Percentiles rank a stretch among this genome's conserved stretches.
phyloP scores from a whole-genome alignment of 1,284 basidiomycete species.

The Sporisorium reilianum region DNA sequence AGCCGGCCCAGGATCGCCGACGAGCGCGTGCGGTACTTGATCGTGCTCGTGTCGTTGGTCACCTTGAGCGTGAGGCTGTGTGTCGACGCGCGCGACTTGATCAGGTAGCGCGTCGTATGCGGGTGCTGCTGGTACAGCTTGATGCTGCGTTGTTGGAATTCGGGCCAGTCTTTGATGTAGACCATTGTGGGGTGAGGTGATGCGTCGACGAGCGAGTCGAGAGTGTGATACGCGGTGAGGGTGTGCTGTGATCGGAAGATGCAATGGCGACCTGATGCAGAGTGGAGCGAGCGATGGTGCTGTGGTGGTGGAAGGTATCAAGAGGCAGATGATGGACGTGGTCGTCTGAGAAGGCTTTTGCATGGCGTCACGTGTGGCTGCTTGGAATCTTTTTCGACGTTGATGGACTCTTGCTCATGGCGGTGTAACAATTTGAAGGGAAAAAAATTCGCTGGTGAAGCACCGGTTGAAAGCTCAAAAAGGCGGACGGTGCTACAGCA shows the following conservation, averaged over 20 bases:
- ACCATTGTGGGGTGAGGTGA: slow-evolving; percentile 46
- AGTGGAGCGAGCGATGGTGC: neutral
- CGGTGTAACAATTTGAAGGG: too few species aligned
- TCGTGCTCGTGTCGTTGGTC: slow-evolving; percentile 63
- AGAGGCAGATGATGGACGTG: neutral
- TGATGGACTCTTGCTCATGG: too few species aligned
- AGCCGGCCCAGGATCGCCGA: slow-evolving; percentile 94
- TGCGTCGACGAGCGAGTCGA: too few species aligned
- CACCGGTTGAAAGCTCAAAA: slow-evolving; percentile 10
- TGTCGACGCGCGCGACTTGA: slow-evolving; percentile 53
- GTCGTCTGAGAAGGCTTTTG: slow-evolving; percentile 19
- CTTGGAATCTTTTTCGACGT: neutral
- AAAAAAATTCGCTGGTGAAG: neutral
- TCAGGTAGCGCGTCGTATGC: slow-evolving; percentile 53
- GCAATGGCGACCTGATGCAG: neutral
- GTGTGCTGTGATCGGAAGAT: neutral
- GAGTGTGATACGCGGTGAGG: too few species aligned
- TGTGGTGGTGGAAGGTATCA: neutral
- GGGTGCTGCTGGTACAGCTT: slow-evolving; percentile 52
- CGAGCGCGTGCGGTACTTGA: slow-evolving; percentile 93
- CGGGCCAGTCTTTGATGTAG: slow-evolving; percentile 60
- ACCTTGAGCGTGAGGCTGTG: slow-evolving; percentile 60
- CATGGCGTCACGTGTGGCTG: slow-evolving; percentile 31
- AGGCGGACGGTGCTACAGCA: neutral
- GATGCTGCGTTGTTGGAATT: slow-evolving; percentile 57